Conservation (phyloP, 192 early-diverging fungal species). For the Mortierella hygrophila region DNA sequence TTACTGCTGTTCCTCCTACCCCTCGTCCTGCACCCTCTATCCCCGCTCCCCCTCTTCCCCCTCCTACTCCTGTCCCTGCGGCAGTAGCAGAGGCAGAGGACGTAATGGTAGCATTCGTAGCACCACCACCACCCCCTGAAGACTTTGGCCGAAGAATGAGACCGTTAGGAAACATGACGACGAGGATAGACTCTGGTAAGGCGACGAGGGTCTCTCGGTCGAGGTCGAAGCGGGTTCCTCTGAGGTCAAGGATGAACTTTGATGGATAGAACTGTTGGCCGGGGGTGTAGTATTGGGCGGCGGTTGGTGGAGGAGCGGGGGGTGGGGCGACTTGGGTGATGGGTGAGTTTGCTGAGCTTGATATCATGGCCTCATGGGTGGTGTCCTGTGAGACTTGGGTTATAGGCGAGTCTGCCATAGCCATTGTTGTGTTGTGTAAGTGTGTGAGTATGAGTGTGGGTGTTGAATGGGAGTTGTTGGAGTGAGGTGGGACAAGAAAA, state of each 20-base stretch:
- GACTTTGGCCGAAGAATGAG: constrained; percentile 56
- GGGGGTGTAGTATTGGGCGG: constrained; percentile 17
- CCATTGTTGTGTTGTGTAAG: background rate
- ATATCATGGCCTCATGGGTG: background rate
- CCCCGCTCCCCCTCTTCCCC: background rate
- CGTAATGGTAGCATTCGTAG: background rate
- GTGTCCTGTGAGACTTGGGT: constrained; percentile 20
- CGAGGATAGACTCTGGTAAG: constrained; percentile 70
- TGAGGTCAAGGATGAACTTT: constrained; percentile 66
- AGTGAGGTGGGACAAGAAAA: background rate
- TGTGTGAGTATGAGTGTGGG: background rate
- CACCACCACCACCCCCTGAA: background rate
- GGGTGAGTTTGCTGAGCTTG: constrained; percentile 7
- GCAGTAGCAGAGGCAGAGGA: background rate
- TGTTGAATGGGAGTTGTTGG: background rate
- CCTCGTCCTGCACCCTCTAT: background rate
- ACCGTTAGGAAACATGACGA: constrained; percentile 75
- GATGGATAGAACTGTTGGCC: constrained; percentile 57
- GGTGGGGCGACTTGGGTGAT: constrained; percentile 32
- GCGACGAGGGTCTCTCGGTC: constrained; percentile 68
- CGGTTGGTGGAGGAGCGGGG: constrained; percentile 4
- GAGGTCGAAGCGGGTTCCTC: constrained; percentile 67
- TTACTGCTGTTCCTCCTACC: constrained; percentile 8
- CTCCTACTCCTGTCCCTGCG: background rate
- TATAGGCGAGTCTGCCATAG: constrained; percentile 40